Percentiles rank a stretch among this genome's conserved stretches.
Evolutionary conservation across 2,329 filamentous ascomycete species (phyloP).

Genomic region (Geosmithia putterillii): DNA sequence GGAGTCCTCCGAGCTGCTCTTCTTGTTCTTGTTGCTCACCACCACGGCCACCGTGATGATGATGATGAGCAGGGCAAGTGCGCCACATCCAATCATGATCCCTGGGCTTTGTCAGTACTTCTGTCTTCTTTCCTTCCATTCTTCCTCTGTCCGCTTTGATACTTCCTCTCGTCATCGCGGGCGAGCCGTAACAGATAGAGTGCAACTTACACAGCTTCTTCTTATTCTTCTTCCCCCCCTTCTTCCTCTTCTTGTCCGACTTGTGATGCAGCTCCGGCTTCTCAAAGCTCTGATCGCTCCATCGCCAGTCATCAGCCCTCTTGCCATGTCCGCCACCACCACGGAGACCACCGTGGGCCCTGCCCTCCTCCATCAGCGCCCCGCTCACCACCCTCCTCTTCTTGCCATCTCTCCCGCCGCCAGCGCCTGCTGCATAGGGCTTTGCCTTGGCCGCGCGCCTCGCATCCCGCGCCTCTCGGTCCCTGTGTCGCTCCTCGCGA

Average conservation of each 20-base stretch:
- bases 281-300: slow-evolving; percentile 29
- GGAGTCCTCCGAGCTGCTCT: slow-evolving; percentile 9
- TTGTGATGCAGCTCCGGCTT: slow-evolving; percentile 35
- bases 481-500: slow-evolving; percentile 7
- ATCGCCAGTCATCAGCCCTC: slow-evolving; percentile 24
- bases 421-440: background rate
- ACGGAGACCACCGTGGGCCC: slow-evolving; percentile 9
- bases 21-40: slow-evolving; percentile 47
- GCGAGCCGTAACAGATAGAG: background rate
- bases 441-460: slow-evolving; percentile 1
- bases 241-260: slow-evolving; percentile 37
- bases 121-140: slow-evolving; percentile 34
- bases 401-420: background rate
- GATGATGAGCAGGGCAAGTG: slow-evolving; percentile 48
- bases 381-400: slow-evolving; percentile 58
- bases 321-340: slow-evolving; percentile 28
- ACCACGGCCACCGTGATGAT: slow-evolving; percentile 57
- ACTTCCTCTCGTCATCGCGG: too few species aligned
- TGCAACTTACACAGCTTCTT: slow-evolving; percentile 15
- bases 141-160: background rate
- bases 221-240: slow-evolving; percentile 36
- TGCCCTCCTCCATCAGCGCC: slow-evolving; percentile 56
- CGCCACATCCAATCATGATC: slow-evolving; percentile 41
- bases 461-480: slow-evolving; percentile 4
- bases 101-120: slow-evolving; percentile 23